phyloP scores from a whole-genome alignment of 2,329 filamentous ascomycete genomes.

The Sclerotinia minor region DNA sequence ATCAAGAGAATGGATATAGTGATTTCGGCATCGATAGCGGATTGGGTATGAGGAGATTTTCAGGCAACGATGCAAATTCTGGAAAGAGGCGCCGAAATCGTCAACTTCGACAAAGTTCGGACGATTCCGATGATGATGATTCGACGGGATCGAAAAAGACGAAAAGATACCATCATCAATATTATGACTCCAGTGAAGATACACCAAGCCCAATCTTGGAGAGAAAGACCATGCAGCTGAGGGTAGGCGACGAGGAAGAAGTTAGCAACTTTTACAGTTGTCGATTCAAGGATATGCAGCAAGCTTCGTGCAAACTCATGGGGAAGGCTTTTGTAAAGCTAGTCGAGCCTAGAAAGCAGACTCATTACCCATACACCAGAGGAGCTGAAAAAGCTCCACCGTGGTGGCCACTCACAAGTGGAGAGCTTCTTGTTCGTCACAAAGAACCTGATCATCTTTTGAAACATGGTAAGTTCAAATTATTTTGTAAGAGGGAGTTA shows the following conservation, averaged over 20 bases:
- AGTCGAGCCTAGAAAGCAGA: slow-evolving; percentile 76
- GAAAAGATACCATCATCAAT: slow-evolving; percentile 30
- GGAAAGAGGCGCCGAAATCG: slow-evolving; percentile 25
- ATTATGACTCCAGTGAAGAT: slow-evolving; percentile 30
- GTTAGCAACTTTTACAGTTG: slow-evolving; percentile 62
- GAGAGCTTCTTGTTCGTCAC: slow-evolving; percentile 60
- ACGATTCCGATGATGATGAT: slow-evolving; percentile 36
- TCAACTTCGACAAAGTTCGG: slow-evolving; percentile 29
- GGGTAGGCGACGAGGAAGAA: slow-evolving; percentile 54
- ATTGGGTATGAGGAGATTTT: slow-evolving; percentile 27
- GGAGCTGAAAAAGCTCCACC: slow-evolving; percentile 61
- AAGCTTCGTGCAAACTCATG: slow-evolving; percentile 69
- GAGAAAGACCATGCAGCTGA: slow-evolving; percentile 43
- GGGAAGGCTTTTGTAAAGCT: slow-evolving; percentile 75
- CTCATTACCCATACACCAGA: slow-evolving; percentile 70
- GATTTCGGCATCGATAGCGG: slow-evolving; percentile 31
- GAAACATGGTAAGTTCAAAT: slow-evolving; percentile 56
- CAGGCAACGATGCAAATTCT: slow-evolving; percentile 29
- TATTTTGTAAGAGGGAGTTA: background rate
- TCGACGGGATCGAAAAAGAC: slow-evolving; percentile 30
- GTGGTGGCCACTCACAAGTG: slow-evolving; percentile 64
- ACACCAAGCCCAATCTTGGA: slow-evolving; percentile 28
- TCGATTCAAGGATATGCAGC: slow-evolving; percentile 66
- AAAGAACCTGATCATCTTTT: slow-evolving; percentile 73
- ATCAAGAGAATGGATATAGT: slow-evolving; percentile 30